Conservation (phyloP, 495 filamentous ascomycete species). For the Podospora pseudoanserina region DNA sequence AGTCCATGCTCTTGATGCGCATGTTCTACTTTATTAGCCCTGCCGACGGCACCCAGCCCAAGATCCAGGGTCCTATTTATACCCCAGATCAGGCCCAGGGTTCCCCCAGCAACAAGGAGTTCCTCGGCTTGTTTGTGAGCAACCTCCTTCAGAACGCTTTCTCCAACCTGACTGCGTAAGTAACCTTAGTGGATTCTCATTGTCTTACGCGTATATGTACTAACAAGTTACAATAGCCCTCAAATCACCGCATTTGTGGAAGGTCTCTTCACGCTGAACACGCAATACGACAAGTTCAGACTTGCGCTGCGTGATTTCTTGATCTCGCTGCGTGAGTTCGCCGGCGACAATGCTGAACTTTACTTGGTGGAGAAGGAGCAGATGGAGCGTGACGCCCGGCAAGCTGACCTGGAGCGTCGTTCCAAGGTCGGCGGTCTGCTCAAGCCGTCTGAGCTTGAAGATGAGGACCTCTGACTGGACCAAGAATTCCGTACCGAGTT, state of each 20-base stretch:
- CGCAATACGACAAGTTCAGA: constrained; percentile 14
- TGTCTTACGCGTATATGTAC: constrained; percentile 35
- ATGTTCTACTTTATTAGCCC: constrained; percentile 91
- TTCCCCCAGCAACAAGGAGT: constrained; percentile 84
- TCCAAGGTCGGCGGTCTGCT: constrained; percentile 88
- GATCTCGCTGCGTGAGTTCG: constrained; percentile 94
- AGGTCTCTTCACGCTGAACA: constrained; percentile 47
- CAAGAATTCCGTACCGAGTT: constrained; percentile 62
- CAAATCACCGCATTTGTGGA: constrained; percentile 90
- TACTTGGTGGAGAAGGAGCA: constrained; percentile 92
- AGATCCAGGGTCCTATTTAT: constrained; percentile 90
- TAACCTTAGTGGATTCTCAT: constrained; percentile 17
- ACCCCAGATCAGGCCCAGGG: constrained; percentile 69
- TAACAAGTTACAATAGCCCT: constrained; percentile 44
- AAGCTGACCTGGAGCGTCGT: constrained; percentile 79
- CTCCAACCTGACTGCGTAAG: constrained; percentile 86
- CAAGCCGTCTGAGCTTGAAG: constrained; percentile 90
- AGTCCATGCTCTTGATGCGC: constrained; percentile 85
- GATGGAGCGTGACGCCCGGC: constrained; percentile 69
- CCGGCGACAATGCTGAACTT: constrained; percentile 87
- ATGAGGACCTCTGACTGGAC: constrained; percentile 89
- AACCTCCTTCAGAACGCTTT: constrained; percentile 88
- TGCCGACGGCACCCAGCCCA: constrained; percentile 59
- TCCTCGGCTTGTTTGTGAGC: constrained; percentile 79
- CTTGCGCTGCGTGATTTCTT: constrained; percentile 69